Conservation (phyloP, 2,329 filamentous ascomycete genomes). For the Magnaporthiopsis rhizophila region DNA sequence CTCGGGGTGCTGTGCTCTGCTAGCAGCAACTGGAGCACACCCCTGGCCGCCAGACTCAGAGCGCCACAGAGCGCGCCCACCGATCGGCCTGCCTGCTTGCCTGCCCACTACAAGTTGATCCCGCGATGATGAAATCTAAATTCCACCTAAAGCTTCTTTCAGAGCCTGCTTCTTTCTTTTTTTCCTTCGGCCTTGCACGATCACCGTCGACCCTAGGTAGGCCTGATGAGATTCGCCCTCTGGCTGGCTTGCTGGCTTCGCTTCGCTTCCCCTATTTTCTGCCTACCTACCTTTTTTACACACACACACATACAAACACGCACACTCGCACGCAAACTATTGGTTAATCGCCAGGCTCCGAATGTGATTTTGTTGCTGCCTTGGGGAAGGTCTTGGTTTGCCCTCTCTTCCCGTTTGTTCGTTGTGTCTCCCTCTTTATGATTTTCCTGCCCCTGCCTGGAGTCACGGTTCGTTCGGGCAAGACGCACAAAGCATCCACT, state of each 20-base stretch:
- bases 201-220: too few species aligned
- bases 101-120: background rate
- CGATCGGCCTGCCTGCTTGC: background rate
- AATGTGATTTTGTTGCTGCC: background rate
- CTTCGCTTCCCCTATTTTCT: background rate
- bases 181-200: background rate
- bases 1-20: background rate
- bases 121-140: background rate
- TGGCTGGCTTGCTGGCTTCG: background rate
- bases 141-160: background rate
- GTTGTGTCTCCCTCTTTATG: background rate
- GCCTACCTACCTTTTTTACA: background rate
- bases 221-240: background rate
- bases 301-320: too few species aligned
- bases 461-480: background rate
- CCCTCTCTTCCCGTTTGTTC: background rate
- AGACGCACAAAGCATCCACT: background rate
- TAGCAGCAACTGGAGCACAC: background rate
- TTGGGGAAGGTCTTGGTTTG: background rate
- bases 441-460: background rate
- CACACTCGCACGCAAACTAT: background rate
- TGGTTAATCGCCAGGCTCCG: background rate
- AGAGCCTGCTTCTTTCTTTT: background rate
- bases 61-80: background rate
- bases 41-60: background rate